These are phyloP conservation scores for Chrysoporthe cubensis DNA, from an alignment of 2,329 filamentous ascomycete species.

Conservation along the genomic window DNA sequence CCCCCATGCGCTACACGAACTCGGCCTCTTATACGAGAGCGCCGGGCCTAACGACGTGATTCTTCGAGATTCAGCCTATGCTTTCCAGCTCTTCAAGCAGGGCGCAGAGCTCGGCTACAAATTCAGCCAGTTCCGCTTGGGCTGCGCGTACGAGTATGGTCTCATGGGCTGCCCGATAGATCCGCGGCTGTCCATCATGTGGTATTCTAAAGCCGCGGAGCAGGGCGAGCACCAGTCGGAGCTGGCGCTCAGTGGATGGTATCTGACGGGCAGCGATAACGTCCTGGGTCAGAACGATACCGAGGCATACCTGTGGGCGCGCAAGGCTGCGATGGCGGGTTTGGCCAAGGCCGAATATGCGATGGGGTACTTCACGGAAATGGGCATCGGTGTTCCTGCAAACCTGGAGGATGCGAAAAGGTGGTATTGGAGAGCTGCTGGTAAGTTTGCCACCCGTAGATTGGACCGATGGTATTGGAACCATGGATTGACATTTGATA, in stretches of 20 bases:
- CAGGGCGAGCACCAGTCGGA: constrained; percentile 96
- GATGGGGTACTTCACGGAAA: constrained; percentile 97
- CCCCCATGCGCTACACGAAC: constrained; percentile 91
- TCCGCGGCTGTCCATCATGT: constrained; percentile 82
- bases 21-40: constrained; percentile 69
- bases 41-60: constrained; percentile 72
- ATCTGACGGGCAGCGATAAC: constrained; percentile 86
- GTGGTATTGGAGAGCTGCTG: constrained; percentile 97
- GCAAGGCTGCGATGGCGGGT: constrained; percentile 87
- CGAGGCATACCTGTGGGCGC: constrained; percentile 95
- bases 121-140: constrained; percentile 88
- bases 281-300: constrained; percentile 91
- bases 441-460: constrained; percentile 63
- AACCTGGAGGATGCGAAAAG: constrained; percentile 94
- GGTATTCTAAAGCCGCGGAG: constrained; percentile 89
- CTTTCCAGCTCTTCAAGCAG: constrained; percentile 79
- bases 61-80: constrained; percentile 80
- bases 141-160: constrained; percentile 88
- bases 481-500: constrained; percentile 34
- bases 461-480: not conserved
- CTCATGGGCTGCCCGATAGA: constrained; percentile 82
- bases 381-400: constrained; percentile 84
- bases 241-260: constrained; percentile 86
- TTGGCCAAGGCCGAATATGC: constrained; percentile 95
- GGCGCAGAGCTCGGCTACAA: constrained; percentile 92